phyloP scores from a whole-genome alignment of 345 rosid genomes.

The Acer campestre region DNA sequence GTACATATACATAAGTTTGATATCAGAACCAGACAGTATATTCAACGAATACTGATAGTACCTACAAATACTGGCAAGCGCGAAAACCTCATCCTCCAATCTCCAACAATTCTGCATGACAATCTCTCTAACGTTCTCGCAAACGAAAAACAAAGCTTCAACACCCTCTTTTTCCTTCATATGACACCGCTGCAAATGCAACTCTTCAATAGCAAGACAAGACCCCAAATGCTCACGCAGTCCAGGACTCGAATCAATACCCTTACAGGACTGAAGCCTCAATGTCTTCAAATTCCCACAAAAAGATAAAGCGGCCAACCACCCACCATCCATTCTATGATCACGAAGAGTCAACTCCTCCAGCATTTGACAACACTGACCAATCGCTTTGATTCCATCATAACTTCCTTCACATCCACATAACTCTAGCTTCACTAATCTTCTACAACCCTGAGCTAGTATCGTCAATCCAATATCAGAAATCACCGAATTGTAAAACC shows the following conservation, averaged over 20 bases:
- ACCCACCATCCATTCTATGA: constrained; percentile 72
- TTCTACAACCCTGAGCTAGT: constrained; percentile 62
- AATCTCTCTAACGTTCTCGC: constrained; percentile 54
- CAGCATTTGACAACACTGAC: constrained; percentile 74
- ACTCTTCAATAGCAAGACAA: constrained; percentile 56
- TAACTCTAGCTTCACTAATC: constrained; percentile 63
- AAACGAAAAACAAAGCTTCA: constrained; percentile 53
- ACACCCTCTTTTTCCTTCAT: constrained; percentile 43
- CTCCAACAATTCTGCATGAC: constrained; percentile 67
- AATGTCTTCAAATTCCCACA: constrained; percentile 65
- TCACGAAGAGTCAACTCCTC: constrained; percentile 59
- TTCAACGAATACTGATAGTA: constrained; percentile 25
- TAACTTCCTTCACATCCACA: constrained; percentile 72
- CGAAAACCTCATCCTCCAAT: constrained; percentile 52
- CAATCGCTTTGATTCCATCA: constrained; percentile 71
- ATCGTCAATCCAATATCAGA: constrained; percentile 70
- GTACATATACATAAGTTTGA: not conserved
- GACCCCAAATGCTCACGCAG: constrained; percentile 49
- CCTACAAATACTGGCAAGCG: constrained; percentile 54
- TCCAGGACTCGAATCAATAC: constrained; percentile 54
- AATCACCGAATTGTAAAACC: constrained; percentile 41
- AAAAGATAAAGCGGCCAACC: constrained; percentile 60
- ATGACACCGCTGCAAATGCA: constrained; percentile 58
- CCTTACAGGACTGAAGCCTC: constrained; percentile 56
- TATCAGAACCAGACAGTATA: not conserved